Conservation (phyloP, 345 rosid species). For the Salix caprea region DNA sequence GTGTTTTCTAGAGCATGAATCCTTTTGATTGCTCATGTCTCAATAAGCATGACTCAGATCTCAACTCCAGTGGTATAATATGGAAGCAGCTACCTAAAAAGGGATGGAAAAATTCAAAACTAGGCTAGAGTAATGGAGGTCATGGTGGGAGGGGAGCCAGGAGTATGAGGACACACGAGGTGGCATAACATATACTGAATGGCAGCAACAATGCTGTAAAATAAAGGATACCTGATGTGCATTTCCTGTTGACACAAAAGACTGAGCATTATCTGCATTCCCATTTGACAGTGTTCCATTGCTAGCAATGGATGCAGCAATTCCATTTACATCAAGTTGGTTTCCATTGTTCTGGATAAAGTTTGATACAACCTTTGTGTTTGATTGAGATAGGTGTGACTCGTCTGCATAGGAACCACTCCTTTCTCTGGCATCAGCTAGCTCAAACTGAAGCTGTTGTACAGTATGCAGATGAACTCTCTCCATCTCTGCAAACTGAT, state of each 20-base stretch:
- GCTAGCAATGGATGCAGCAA: conserved; percentile 26
- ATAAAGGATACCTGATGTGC: conserved; percentile 42
- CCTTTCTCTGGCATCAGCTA: conserved; percentile 71
- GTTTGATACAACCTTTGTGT: conserved; percentile 46
- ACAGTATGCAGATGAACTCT: conserved; percentile 73
- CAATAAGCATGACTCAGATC: background rate
- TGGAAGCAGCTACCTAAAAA: background rate
- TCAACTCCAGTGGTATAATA: background rate
- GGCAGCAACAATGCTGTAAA: background rate
- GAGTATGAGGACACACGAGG: background rate
- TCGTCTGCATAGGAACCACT: conserved; percentile 58
- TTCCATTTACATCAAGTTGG: conserved; percentile 52
- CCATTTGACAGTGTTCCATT: conserved; percentile 44
- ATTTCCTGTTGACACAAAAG: conserved; percentile 47
- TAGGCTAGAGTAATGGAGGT: background rate
- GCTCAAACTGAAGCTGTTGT: conserved; percentile 83
- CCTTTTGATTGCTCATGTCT: background rate
- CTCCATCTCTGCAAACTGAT: conserved; percentile 88
- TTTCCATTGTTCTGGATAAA: conserved; percentile 50
- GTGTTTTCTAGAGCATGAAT: background rate
- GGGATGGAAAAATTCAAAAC: background rate
- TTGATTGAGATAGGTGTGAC: conserved; percentile 41
- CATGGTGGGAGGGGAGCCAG: background rate
- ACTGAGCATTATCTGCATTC: conserved; percentile 40
- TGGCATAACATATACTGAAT: background rate